phyloP scores from a whole-genome alignment of 164 flowering plant genomes.

The Chloranthus sessilifolius region DNA sequence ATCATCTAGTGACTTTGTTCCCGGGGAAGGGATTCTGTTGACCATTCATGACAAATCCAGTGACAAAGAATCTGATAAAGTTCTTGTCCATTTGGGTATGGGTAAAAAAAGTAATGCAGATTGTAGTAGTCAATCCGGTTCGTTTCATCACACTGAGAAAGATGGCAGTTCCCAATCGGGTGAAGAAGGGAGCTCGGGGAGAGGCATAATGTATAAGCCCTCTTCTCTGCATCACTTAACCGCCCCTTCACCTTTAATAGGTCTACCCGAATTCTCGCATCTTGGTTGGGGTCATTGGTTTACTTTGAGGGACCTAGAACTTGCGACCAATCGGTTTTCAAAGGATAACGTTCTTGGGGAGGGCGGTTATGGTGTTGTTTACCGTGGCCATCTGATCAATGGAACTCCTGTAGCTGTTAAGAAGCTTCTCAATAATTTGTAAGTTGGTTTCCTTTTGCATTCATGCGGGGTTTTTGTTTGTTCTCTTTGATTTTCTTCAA shows the following conservation, averaged over 20 bases:
- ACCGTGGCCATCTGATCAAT: constrained; percentile 56
- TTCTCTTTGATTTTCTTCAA: background rate
- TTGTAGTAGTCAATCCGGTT: constrained; percentile 45
- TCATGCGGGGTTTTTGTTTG: background rate
- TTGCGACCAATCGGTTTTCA: constrained; percentile 64
- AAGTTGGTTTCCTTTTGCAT: constrained; percentile 22
- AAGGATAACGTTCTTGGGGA: constrained; percentile 73
- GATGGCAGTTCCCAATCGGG: constrained; percentile 44
- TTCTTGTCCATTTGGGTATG: constrained; percentile 25
- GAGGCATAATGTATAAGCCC: constrained; percentile 19
- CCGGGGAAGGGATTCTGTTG: constrained; percentile 24
- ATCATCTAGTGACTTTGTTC: constrained; percentile 24
- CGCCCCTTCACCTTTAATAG: constrained; percentile 59
- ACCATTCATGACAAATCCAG: constrained; percentile 34
- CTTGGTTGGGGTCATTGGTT: constrained; percentile 95
- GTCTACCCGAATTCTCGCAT: constrained; percentile 75
- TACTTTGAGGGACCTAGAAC: constrained; percentile 68
- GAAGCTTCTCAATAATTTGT: constrained; percentile 74
- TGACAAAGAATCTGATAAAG: constrained; percentile 52
- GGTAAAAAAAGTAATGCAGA: constrained; percentile 37
- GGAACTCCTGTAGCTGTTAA: constrained; percentile 78
- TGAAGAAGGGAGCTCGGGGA: constrained; percentile 33
- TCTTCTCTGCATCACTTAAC: constrained; percentile 37
- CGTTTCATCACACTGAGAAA: constrained; percentile 46
- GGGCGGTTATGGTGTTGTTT: constrained; percentile 87